Conservation (phyloP, 768 basidiomycete genomes). For the Atractiella rhizophila region DNA sequence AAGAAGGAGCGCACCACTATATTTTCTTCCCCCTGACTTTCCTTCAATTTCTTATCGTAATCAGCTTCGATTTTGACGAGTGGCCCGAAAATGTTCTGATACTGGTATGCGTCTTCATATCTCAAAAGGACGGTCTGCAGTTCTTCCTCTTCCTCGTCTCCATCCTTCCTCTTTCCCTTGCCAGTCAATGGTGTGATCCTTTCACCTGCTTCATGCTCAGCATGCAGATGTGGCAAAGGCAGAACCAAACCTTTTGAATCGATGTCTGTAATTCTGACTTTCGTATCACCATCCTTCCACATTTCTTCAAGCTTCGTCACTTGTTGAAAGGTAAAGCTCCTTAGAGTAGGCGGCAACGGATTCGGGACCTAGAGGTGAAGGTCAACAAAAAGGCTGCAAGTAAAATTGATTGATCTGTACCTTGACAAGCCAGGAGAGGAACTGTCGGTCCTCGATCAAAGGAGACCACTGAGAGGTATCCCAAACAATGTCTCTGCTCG, state of each 20-base stretch:
- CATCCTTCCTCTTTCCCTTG: too few species aligned
- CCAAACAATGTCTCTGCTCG: slow-evolving; percentile 91
- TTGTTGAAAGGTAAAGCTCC: slow-evolving; percentile 83
- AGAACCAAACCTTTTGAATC: slow-evolving; percentile 71
- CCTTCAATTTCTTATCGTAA: slow-evolving; percentile 91
- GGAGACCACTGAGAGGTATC: slow-evolving; percentile 94
- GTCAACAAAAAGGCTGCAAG: too few species aligned
- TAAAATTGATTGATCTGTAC: too few species aligned
- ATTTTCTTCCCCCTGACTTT: slow-evolving; percentile 93
- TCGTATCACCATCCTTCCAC: slow-evolving; percentile 90
- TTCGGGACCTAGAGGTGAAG: too few species aligned
- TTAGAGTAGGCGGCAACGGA: slow-evolving; percentile 89
- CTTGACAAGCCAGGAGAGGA: slow-evolving; percentile 97
- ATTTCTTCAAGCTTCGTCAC: slow-evolving; percentile 93
- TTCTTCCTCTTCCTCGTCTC: too few species aligned
- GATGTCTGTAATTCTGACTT: slow-evolving; percentile 80
- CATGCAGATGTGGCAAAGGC: neutral
- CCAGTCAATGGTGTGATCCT: neutral
- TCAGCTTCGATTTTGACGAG: slow-evolving; percentile 99
- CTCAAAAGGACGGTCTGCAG: slow-evolving; percentile 17
- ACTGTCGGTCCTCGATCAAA: slow-evolving; percentile 90
- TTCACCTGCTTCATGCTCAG: neutral
- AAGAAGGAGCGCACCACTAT: too few species aligned
- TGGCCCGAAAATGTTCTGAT: slow-evolving; percentile 97
- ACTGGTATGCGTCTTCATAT: slow-evolving; percentile 98